Conservation (phyloP, 1,284 basidiomycete species). For the Coriolopsis trogii region DNA sequence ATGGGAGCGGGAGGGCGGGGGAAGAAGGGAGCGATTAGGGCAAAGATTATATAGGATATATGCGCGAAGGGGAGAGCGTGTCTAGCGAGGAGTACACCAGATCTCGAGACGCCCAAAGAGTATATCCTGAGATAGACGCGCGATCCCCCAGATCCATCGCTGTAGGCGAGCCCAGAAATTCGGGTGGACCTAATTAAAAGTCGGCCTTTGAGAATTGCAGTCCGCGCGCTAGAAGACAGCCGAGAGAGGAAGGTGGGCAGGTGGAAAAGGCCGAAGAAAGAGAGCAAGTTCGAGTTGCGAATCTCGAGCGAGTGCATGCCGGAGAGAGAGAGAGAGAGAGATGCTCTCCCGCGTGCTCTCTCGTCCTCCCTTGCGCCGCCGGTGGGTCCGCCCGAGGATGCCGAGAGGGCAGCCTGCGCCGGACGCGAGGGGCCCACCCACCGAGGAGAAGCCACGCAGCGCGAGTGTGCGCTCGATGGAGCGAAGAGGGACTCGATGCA, state of each 20-base stretch:
- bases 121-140: not conserved
- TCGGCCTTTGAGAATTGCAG: not conserved
- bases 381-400: not conserved
- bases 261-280: not conserved
- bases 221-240: not conserved
- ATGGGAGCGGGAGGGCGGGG: not conserved
- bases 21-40: slow-evolving; percentile 1
- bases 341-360: not conserved
- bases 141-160: not conserved
- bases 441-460: not conserved
- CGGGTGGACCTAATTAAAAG: slow-evolving; percentile 6
- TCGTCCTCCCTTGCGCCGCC: not conserved
- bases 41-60: slow-evolving; percentile 2
- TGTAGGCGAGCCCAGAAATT: not conserved
- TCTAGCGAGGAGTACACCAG: not conserved
- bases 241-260: not conserved
- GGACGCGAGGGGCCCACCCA: not conserved
- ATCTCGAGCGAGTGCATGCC: not conserved
- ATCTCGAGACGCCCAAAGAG: slow-evolving; percentile 3
- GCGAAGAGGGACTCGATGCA: not conserved
- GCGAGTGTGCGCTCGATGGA: not conserved
- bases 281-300: too few relatives aligned
- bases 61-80: slow-evolving; percentile 2
- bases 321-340: not conserved
- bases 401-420: not conserved